phyloP scores from a whole-genome alignment of 2,329 filamentous ascomycete species.

The Colletotrichum liriopes region DNA sequence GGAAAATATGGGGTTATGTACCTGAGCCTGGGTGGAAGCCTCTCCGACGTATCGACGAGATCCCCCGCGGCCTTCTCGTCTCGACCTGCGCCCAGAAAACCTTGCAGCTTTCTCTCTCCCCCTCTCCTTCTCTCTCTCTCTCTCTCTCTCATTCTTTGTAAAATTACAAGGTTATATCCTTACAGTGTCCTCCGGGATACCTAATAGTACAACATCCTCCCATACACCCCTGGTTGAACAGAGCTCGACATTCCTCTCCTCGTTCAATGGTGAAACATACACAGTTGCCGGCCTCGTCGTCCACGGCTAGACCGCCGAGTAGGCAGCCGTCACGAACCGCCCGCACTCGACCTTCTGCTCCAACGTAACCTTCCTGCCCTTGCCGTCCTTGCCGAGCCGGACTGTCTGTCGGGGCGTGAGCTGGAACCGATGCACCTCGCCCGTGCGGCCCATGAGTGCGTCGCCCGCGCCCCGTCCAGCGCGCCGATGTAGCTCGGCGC shows the following conservation, averaged over 20 bases:
- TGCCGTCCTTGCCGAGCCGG: conserved; percentile 70
- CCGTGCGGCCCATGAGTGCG: conserved; percentile 70
- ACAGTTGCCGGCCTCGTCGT: conserved; percentile 8
- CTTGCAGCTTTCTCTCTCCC: background rate
- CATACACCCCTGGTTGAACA: background rate
- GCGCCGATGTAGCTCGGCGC: conserved; percentile 85
- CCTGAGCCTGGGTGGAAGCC: background rate
- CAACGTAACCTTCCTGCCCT: conserved; percentile 79
- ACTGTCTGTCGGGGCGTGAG: conserved; percentile 84
- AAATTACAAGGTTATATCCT: conserved; percentile 38
- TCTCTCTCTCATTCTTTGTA: background rate
- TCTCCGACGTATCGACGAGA: conserved; percentile 7
- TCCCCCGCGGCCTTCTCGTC: background rate
- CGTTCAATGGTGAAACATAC: conserved; percentile 25
- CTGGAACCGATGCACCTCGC: conserved; percentile 82
- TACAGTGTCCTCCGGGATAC: conserved; percentile 18
- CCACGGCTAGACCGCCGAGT: conserved; percentile 70
- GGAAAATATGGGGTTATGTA: background rate
- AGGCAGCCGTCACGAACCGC: conserved; percentile 85
- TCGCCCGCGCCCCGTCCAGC: conserved; percentile 76
- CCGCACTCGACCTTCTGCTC: conserved; percentile 94
- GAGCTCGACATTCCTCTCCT: background rate
- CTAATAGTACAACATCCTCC: conserved; percentile 15
- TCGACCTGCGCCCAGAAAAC: background rate
- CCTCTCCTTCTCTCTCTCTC: background rate